phyloP scores from a whole-genome alignment of 1,284 basidiomycete genomes.

The Malassezia cuniculi region DNA sequence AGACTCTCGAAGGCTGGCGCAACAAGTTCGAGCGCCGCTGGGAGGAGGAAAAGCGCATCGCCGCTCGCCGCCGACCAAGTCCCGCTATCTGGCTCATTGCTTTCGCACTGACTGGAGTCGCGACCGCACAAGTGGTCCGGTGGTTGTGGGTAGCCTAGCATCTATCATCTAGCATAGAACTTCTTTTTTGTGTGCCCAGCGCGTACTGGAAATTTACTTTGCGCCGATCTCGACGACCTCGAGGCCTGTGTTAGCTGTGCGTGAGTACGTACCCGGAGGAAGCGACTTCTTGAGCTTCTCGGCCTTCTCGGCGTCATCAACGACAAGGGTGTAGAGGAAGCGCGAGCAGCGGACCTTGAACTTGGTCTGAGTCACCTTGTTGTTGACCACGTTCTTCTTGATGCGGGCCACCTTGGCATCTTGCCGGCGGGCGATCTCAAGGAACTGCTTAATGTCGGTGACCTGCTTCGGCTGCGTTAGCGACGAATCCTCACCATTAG shows the following conservation, averaged over 20 bases:
- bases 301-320: slow-evolving; percentile 95
- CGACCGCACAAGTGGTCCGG: no score
- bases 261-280: slow-evolving; percentile 64
- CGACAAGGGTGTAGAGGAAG: slow-evolving; percentile 91
- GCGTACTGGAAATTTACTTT: slow-evolving; percentile 10
- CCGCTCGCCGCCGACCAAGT: not conserved
- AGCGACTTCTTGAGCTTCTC: slow-evolving; percentile 93
- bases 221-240: slow-evolving; percentile 12
- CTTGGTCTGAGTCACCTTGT: slow-evolving; percentile 67
- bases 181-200: no score
- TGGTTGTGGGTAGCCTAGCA: no score
- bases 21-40: slow-evolving; percentile 7
- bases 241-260: slow-evolving; percentile 3
- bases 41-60: slow-evolving; percentile 1
- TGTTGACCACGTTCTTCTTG: slow-evolving; percentile 72
- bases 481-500: no score
- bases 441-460: slow-evolving; percentile 96
- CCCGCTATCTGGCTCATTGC: not conserved
- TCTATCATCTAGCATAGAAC: no score
- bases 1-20: slow-evolving; percentile 8
- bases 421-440: slow-evolving; percentile 77
- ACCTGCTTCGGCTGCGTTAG: slow-evolving; percentile 96
- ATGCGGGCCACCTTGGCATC: slow-evolving; percentile 76
- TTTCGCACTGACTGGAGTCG: no score
- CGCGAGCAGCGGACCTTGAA: slow-evolving; percentile 97